Percentiles rank a stretch among this genome's conserved stretches.
Evolutionary conservation across 2,329 filamentous ascomycete genomes (phyloP).

Genomic region (Calonectria naviculata): DNA sequence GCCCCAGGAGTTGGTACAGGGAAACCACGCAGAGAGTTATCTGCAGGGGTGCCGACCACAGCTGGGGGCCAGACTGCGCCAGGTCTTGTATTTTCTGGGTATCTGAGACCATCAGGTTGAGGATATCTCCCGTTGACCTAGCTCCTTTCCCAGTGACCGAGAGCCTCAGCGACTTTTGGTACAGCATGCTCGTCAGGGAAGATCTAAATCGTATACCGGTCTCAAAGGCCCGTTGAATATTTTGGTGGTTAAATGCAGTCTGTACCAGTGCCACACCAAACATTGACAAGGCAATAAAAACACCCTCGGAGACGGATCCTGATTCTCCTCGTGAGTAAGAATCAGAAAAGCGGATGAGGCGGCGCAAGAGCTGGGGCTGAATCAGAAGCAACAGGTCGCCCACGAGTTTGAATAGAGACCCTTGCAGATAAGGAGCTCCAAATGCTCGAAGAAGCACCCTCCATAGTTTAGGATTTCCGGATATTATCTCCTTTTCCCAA

Average conservation of each 20-base stretch:
- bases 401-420: neutral
- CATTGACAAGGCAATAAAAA: slow-evolving; percentile 7
- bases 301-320: neutral
- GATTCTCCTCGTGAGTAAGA: neutral
- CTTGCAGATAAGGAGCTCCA: neutral
- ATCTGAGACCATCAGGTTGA: slow-evolving; percentile 3
- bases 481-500: neutral
- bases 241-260: slow-evolving; percentile 1
- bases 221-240: neutral
- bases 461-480: neutral
- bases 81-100: neutral
- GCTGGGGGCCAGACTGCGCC: neutral
- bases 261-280: neutral
- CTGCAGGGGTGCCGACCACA: slow-evolving; percentile 3
- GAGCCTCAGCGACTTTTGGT: slow-evolving; percentile 4
- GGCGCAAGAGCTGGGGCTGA: neutral
- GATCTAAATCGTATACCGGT: neutral
- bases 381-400: neutral
- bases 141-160: neutral
- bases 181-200: neutral
- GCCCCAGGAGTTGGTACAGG: neutral
- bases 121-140: slow-evolving; percentile 1
- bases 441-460: neutral
- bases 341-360: neutral
- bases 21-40: slow-evolving; percentile 1